Conservation (phyloP, 2,329 filamentous ascomycete genomes). For the Ascochyta koolunga region DNA sequence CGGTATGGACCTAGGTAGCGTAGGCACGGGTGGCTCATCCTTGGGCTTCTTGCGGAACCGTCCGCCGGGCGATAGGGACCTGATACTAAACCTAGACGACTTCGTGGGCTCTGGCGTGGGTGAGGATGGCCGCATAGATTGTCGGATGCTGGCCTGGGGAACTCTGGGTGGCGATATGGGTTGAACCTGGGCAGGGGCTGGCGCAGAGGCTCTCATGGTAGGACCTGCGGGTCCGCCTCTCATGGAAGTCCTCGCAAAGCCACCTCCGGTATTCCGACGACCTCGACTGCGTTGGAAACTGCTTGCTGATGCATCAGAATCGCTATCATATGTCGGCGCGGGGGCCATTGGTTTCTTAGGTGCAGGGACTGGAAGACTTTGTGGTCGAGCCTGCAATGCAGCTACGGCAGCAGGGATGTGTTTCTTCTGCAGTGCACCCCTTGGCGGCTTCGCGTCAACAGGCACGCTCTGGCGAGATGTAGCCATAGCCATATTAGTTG, state of each 20-base stretch:
- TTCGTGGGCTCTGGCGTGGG: constrained; percentile 38
- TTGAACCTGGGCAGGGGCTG: constrained; percentile 34
- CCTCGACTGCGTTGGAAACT: constrained; percentile 74
- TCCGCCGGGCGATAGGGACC: constrained; percentile 71
- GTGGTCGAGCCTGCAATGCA: constrained; percentile 31
- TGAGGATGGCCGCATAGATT: constrained; percentile 43
- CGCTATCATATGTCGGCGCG: constrained; percentile 45
- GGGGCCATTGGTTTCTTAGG: constrained; percentile 27
- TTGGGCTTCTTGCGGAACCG: constrained; percentile 53
- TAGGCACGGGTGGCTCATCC: constrained; percentile 11
- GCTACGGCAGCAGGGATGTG: constrained; percentile 40
- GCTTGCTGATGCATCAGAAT: constrained; percentile 62
- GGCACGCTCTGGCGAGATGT: constrained; percentile 44
- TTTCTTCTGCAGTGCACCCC: constrained; percentile 48
- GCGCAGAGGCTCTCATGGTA: constrained; percentile 36
- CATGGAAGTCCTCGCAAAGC: constrained; percentile 75
- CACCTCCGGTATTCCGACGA: constrained; percentile 50
- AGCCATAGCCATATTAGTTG: constrained; percentile 34
- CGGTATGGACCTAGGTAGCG: neutral
- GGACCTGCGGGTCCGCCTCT: constrained; percentile 51
- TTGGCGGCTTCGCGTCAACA: constrained; percentile 33
- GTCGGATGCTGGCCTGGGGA: constrained; percentile 36
- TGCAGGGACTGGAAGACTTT: constrained; percentile 30
- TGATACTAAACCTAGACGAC: constrained; percentile 68
- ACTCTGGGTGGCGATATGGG: constrained; percentile 49